Evolutionary conservation across 768 basidiomycete genomes (phyloP).

Genomic region (Mycena capillaripes): DNA sequence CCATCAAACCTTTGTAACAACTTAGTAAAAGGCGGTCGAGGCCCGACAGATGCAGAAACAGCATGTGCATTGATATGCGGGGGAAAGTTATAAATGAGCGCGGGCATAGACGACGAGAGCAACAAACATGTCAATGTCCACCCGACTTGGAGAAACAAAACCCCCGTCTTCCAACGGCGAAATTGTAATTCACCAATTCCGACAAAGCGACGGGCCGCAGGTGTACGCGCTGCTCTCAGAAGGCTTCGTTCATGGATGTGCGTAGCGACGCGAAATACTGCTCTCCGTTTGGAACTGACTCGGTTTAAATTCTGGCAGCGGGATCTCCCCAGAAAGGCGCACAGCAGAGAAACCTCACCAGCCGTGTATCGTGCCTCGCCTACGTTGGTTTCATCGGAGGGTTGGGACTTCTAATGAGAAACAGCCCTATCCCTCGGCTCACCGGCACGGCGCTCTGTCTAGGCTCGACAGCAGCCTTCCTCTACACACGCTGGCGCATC

Average conservation of each 20-base stretch:
- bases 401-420: not conserved
- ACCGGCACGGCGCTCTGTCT: too few relatives aligned
- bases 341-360: not conserved
- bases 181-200: slow-evolving; percentile 23
- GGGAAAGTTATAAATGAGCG: too few relatives aligned
- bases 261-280: too few relatives aligned
- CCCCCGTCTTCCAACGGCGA: not conserved
- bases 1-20: too few relatives aligned
- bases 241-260: slow-evolving; percentile 16
- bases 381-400: slow-evolving; percentile 1
- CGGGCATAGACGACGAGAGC: too few relatives aligned
- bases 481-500: slow-evolving; percentile 1
- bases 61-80: too few relatives aligned
- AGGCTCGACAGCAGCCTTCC: not conserved
- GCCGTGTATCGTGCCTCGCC: not conserved
- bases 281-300: too few relatives aligned
- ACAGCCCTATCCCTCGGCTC: too few relatives aligned
- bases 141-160: not conserved
- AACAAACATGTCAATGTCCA: too few relatives aligned
- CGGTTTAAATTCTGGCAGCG: too few relatives aligned
- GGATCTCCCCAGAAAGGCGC: not conserved
- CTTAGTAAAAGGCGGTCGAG: too few relatives aligned
- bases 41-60: too few relatives aligned
- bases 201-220: slow-evolving; percentile 8
- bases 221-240: slow-evolving; percentile 14